Percentiles rank a stretch among this genome's conserved stretches.
Conservation (phyloP, 345 rosid genomes). For the Salix suchowensis region DNA sequence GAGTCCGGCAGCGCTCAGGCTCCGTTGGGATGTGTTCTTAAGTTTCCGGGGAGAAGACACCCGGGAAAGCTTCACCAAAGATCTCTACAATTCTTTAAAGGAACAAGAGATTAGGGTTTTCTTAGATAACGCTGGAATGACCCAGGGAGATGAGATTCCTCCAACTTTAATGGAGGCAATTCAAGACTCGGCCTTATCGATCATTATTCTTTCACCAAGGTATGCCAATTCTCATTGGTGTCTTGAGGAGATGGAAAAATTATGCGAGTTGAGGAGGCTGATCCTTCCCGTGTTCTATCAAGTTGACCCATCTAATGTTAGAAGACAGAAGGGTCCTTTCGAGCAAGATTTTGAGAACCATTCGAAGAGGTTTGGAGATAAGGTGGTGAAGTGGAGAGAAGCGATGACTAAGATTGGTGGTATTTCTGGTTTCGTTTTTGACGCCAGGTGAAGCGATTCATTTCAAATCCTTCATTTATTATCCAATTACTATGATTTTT, state of each 20-base stretch:
- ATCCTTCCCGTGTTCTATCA: conserved; percentile 44
- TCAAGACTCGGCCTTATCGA: conserved; percentile 47
- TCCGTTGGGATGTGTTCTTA: conserved; percentile 47
- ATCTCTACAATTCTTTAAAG: conserved; percentile 22
- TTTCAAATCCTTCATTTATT: no score
- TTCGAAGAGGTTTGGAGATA: conserved; percentile 11
- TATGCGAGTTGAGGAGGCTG: conserved; percentile 31
- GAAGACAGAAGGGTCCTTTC: conserved; percentile 37
- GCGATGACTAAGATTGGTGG: conserved; percentile 44
- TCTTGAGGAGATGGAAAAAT: conserved; percentile 42
- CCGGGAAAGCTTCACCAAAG: conserved; percentile 28
- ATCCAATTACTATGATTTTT: background rate
- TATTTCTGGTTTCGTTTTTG: conserved; percentile 23
- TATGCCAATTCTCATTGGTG: conserved; percentile 51
- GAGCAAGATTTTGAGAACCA: conserved; percentile 24
- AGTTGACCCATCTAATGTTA: conserved; percentile 49
- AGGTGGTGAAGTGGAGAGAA: conserved; percentile 32
- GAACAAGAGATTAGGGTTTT: conserved; percentile 31
- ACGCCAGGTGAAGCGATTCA: conserved; percentile 3
- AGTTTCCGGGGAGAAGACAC: conserved; percentile 60
- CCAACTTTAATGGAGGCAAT: conserved; percentile 37
- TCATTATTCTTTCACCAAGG: conserved; percentile 32
- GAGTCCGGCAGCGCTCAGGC: conserved; percentile 30
- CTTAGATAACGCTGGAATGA: conserved; percentile 39
- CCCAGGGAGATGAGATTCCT: conserved; percentile 37